Evolutionary conservation across 202 grass and related monocot species (phyloP).

Genomic region (Alloteropsis angusta): DNA sequence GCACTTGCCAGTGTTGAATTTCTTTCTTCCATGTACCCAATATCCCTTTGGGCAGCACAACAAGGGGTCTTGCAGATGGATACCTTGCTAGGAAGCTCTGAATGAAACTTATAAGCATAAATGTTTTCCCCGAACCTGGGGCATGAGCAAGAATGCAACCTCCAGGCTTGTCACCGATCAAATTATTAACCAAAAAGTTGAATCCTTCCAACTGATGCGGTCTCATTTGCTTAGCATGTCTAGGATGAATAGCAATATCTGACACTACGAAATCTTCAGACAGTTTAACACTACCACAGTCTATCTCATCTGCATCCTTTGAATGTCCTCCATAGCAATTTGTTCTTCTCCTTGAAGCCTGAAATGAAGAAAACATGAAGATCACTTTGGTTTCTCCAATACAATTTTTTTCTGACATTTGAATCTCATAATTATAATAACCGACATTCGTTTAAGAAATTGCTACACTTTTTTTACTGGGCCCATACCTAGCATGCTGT

Average conservation of each 20-base stretch:
- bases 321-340: slow-evolving; percentile 27
- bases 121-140: slow-evolving; percentile 95
- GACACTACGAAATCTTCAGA: slow-evolving; percentile 56
- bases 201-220: slow-evolving; percentile 89
- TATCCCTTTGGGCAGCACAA: slow-evolving; percentile 92
- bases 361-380: slow-evolving; percentile 26
- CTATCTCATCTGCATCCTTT: slow-evolving; percentile 47
- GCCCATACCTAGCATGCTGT: not conserved
- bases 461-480: not conserved
- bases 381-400: slow-evolving; percentile 16
- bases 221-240: slow-evolving; percentile 75
- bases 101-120: slow-evolving; percentile 96
- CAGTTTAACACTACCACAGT: slow-evolving; percentile 36
- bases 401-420: not conserved
- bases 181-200: slow-evolving; percentile 87
- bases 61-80: slow-evolving; percentile 64
- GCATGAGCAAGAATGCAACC: slow-evolving; percentile 98
- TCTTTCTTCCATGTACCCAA: slow-evolving; percentile 86
- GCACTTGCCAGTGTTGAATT: slow-evolving; percentile 74
- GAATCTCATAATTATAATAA: slow-evolving; percentile 10
- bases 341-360: slow-evolving; percentile 62
- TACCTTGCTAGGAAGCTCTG: slow-evolving; percentile 96
- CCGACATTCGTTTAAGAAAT: not conserved
- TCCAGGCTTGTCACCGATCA: slow-evolving; percentile 67
- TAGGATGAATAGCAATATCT: slow-evolving; percentile 86